Evolutionary conservation across 495 filamentous ascomycete species (phyloP), one percentile per base, ranked within the genome.

Genomic region (Tirmania nivea): DNA sequence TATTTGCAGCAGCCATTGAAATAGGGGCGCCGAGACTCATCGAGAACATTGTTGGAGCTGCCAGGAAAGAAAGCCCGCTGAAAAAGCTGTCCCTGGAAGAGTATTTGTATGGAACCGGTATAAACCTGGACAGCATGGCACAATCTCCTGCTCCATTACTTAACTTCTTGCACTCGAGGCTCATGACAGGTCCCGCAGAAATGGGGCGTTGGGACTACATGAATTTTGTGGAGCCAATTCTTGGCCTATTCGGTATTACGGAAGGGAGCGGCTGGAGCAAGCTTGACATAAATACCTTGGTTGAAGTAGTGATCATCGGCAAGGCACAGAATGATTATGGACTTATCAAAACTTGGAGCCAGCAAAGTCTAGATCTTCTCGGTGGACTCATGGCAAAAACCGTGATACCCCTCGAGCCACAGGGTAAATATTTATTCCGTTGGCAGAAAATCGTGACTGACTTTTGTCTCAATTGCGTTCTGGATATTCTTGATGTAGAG

Each of bases 101-200:
- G 7, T 31, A 31, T 31, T 31, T 31, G 25, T 31, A 31, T 31
- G 25, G 25, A 31, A 31, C 25, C 7, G 25, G 25, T 31, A 31
- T 31, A 31, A 31, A 31, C 25, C 25, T 31, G 3, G 25, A 31
- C 25, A 31, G 25, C 7, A 3, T 31, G 0, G 25, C 25, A 31
- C 3, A 31, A 31, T 48, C 21, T 36, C 53, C 35, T 10, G 45
- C 55, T 3, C 25, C 21, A 19, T 37, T 55, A 10, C 48, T 50
- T n/a, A 57, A 57, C 53, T 35, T 56, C 3, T 20, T 55, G 35
- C 54, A 55, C 52, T 50, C 55, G 14, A 42, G 52, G 10, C 35
- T 48, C 36, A 31, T 50, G 8, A 37, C 49, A 16, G 50, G 49
- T 10, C 55, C 51, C n/a, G 49, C 47, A 6, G 7, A 37, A 10